Base-by-base conservation (phyloP, 805 yeast species). In the Torulaspora quercuum region DNA sequence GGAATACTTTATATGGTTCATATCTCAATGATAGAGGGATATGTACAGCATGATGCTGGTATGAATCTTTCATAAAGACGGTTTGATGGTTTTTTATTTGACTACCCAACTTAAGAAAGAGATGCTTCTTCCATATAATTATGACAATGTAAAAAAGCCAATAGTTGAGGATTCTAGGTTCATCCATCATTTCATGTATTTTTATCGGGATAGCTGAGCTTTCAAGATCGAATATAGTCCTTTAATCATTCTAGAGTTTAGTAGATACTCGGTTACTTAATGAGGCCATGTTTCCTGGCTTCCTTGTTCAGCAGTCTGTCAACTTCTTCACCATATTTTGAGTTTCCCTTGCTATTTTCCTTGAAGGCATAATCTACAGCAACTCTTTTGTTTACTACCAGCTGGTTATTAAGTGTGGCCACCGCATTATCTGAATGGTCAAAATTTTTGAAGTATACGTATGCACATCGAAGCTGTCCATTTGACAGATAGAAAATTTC, bases 271-370 rank as follows among this genome's bases (percentile, higher is more conserved):
- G n/a, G 12, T 26, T 25, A 44, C 19, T 34, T 39, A 10, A 56
- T 22, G 21, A 53, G 15, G 24, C 63, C 62, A 47, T 73, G 65
- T 47, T 63, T 63, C 49, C 69, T 67, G 2, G 87, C 88, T 48
- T 74, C 78, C 23, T 65, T 67, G 7, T 90, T 89, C 37, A 88
- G 67, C 35, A 72, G 45, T 48, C 96, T 68, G 55, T 89, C 96
- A 0, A 78, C 76, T 24, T 70, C 72, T 49, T 82, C 89, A n/a
- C 96, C 96, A 50, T 85, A 94, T 31, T 73, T 69, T 12, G 76
- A 76, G 7, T 46, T 48, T 7, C 41, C 72, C 54, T 40, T 72
- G 68, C 72, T 35, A 67, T 46, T 52, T 38, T 75, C 76, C 59
- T 84, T 86, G 52, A 69, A 77, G 0, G 95, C 92, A 55, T 87